Conservation (phyloP, 2,329 filamentous ascomycete genomes). For the Tolypocladium endophyticum region DNA sequence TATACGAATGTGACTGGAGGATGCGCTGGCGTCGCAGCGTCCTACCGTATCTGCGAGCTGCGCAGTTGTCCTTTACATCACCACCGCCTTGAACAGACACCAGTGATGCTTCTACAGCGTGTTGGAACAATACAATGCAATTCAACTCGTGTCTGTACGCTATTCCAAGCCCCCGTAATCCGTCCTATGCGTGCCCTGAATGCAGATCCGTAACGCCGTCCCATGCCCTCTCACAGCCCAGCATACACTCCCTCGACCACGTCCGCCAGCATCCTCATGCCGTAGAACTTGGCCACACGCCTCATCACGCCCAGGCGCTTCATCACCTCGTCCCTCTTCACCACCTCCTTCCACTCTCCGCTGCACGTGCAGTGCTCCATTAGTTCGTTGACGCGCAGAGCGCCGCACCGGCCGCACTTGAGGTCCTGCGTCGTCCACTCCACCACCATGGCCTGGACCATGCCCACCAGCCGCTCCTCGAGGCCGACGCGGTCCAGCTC, state of each 20-base stretch:
- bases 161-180: background rate
- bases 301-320: slow-evolving; percentile 58
- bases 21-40: background rate
- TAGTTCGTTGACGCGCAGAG: slow-evolving; percentile 79
- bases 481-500: slow-evolving; percentile 70
- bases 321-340: slow-evolving; percentile 55
- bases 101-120: background rate
- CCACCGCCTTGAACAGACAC: background rate
- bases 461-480: slow-evolving; percentile 71
- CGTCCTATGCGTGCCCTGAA: background rate
- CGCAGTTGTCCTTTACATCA: too few relatives aligned
- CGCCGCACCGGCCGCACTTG: slow-evolving; percentile 62
- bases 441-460: slow-evolving; percentile 63
- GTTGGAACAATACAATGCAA: background rate
- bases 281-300: slow-evolving; percentile 69
- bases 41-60: background rate
- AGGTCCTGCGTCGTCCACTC: slow-evolving; percentile 87
- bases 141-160: background rate
- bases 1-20: background rate
- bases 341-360: slow-evolving; percentile 68
- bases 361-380: slow-evolving; percentile 95
- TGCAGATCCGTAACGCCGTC: background rate
- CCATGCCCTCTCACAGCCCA: slow-evolving; percentile 23
- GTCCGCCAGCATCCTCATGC: slow-evolving; percentile 67
- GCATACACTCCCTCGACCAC: slow-evolving; percentile 57